Evolutionary conservation across 1,139 yeast genomes (phyloP), one percentile per base, ranked within the genome.

Genomic region (Scheffersomyces titani): DNA sequence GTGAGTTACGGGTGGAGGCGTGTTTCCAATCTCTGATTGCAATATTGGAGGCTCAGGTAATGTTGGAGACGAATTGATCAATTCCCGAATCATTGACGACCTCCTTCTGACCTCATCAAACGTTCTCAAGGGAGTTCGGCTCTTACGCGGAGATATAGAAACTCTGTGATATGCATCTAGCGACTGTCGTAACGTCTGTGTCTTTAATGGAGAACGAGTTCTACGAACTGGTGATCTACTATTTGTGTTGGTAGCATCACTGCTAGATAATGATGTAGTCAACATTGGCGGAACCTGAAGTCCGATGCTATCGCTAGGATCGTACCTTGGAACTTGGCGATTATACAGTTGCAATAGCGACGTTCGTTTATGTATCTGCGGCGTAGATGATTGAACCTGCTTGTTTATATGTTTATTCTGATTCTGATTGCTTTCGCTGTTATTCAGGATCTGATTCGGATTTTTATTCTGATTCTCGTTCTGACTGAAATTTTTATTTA

Each of bases 41-140:
- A 79, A 65, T 6, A 76, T 70, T 1, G 83, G 83, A 3, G 83
- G 81, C 57, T 78, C 79, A 0, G 84, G 84, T 40, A 81, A 74
- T 11, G 84, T 80, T 0, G 87, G 86, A 1, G 86, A 82, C 0
- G 86, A 82, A 57, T 81, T 79, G 52, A 78, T 68, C 51, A 77
- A 73, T 52, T 75, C 73, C 55, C 78, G 78, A 19, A 81, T 77
- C 62, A 78, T 67, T 24, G 82, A 74, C 6, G 83, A 76, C 53
- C 84, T 67, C 52, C 75, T 65, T 30, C 70, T 66, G 11, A 63
- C 59, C 48, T 63, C 59, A 61, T 67, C 58, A 50, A 54, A 58
- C 49, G 59, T 54, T 53, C 62, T 57, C 55, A 53, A 61, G 1
- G 77, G 77, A 1, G 79, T 70, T 3, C 61, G 59, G 63, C 60